Evolutionary conservation across 805 yeast genomes (phyloP).

Genomic region (Diddensiella caesifluorescens): DNA sequence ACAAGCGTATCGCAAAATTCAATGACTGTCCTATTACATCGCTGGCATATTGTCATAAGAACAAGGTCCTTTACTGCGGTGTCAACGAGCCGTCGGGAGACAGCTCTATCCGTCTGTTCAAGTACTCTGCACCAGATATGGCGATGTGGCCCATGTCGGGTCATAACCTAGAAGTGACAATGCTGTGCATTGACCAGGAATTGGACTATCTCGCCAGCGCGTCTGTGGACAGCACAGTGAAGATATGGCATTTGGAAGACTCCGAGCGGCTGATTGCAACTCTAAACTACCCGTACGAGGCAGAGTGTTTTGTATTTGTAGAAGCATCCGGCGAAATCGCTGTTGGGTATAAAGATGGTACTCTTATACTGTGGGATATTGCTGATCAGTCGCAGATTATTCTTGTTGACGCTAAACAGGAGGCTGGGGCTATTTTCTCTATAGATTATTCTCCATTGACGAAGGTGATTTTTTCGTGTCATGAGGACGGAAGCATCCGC

Average conservation of each 20-base stretch:
- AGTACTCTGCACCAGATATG: no score
- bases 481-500: no score
- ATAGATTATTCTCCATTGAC: no score
- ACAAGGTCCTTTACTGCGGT: no score
- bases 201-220: slow-evolving; percentile 19
- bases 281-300: neutral
- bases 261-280: slow-evolving; percentile 4
- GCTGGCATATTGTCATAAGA: no score
- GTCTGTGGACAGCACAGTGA: slow-evolving; percentile 23
- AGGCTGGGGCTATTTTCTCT: slow-evolving; percentile 2
- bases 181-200: slow-evolving; percentile 17
- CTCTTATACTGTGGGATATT: slow-evolving; percentile 17
- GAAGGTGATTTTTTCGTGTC: no score
- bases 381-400: slow-evolving; percentile 4
- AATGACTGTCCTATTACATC: no score
- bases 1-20: no score
- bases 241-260: slow-evolving; percentile 19
- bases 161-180: no score
- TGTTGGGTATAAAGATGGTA: slow-evolving; percentile 19
- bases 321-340: slow-evolving; percentile 1
- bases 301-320: slow-evolving; percentile 1
- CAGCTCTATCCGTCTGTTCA: no score
- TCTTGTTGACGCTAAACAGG: neutral
- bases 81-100: no score
- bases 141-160: no score